Evolutionary conservation across 176 grass and related monocot genomes (phyloP), one percentile per base, ranked within the genome.

Genomic region (Saccharum spontaneum): DNA sequence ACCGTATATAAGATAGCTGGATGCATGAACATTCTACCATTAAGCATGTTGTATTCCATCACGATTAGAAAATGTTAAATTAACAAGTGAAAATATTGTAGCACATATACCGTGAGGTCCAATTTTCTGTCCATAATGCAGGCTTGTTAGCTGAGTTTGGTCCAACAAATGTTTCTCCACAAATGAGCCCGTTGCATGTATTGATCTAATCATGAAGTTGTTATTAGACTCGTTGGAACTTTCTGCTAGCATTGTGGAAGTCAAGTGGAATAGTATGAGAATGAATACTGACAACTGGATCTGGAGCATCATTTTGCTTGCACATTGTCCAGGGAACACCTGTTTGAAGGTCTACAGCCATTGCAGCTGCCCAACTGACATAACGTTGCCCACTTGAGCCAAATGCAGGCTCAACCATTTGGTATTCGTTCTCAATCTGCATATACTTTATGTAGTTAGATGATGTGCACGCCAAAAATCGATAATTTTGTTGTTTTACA

Each of bases 261-360:
- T 69, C 37, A 73, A 43, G 66, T 60, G 28, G 49, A 84, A 43
- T 61, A 12, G n/a, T 67, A 50, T 63, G 33, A 67, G 60, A 34
- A 75, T 62, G 72, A 54, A 61, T 48, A 94, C 88, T 26, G 14
- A 98, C 93, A 88, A 94, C 81, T 89, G 93, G 89, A 82, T 93
- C 91, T 44, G 96, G 96, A 62, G 96, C 96, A 83, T 98, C 96
- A 57, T 94, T 78, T 86, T 98, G 93, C 49, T 98, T 98, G 90
- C 96, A 98, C 93, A 95, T 98, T 57, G 88, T 90, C 96, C 96
- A 98, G 16, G 96, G 96, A 79, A 98, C 96, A 44, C 93, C 93
- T 18, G 91, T 94, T 18, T 90, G 54, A 16, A 94, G 91, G 69
- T 67, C 67, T 44, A 94, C 86, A 6, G 93, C 96, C 88, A 98